Percentiles rank a stretch among this genome's conserved stretches.
Evolutionary conservation across 1,284 basidiomycete species (phyloP).

Genomic region (Chalciporus sp.): DNA sequence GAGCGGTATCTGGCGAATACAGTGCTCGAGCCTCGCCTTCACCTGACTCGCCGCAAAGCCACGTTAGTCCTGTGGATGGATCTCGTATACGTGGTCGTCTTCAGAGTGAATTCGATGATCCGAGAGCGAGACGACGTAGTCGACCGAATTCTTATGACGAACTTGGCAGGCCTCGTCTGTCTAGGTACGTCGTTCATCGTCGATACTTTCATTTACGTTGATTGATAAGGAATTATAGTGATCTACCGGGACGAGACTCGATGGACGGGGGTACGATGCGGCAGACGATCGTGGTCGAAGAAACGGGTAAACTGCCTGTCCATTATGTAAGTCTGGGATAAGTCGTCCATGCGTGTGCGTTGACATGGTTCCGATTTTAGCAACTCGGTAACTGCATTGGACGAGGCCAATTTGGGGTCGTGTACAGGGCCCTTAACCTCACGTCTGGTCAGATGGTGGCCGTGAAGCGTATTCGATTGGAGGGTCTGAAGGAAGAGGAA

Average conservation of each 20-base stretch:
- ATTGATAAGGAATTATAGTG: constrained; percentile 61
- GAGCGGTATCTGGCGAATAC: constrained; percentile 49
- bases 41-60: constrained; percentile 31
- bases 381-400: constrained; percentile 97
- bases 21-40: constrained; percentile 38
- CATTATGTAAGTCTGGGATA: constrained; percentile 72
- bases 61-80: constrained; percentile 42
- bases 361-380: constrained; percentile 43
- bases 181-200: constrained; percentile 70
- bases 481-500: constrained; percentile 85
- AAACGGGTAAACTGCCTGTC: constrained; percentile 78
- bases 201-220: constrained; percentile 51
- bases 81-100: constrained; percentile 61
- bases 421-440: constrained; percentile 91
- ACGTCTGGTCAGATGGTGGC: constrained; percentile 94
- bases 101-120: constrained; percentile 68
- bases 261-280: constrained; percentile 65
- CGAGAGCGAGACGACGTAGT: constrained; percentile 49
- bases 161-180: constrained; percentile 51
- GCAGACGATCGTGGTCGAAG: constrained; percentile 78
- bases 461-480: constrained; percentile 88
- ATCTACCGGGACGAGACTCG: constrained; percentile 60
- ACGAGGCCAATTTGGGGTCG: constrained; percentile 93
- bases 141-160: constrained; percentile 74
- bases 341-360: not conserved